Evolutionary conservation across 164 flowering plant genomes (phyloP).

Genomic region (Tinospora cordifolia): DNA sequence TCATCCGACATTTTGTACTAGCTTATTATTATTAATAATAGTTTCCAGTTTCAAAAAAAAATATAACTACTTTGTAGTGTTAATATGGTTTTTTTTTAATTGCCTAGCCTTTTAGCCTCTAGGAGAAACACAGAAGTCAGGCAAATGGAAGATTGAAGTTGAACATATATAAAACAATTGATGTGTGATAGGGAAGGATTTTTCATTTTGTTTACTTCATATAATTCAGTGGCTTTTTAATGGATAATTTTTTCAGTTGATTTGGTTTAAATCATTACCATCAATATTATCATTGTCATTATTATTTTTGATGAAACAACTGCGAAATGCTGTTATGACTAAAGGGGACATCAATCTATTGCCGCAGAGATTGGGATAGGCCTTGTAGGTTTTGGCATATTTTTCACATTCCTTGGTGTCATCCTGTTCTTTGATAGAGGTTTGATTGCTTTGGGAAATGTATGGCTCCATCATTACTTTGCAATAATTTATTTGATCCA

Average conservation of each 20-base stretch:
- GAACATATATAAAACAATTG: not conserved
- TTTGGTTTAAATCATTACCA: not conserved
- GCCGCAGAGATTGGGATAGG: constrained; percentile 73
- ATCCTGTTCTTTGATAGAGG: constrained; percentile 84
- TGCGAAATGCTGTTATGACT: not conserved
- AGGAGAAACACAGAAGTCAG: not conserved
- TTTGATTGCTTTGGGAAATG: constrained; percentile 80
- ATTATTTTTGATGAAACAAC: not conserved
- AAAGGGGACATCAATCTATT: constrained; percentile 1
- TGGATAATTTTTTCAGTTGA: not conserved
- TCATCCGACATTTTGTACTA: too few species aligned
- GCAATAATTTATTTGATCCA: not conserved
- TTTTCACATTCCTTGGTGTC: constrained; percentile 65
- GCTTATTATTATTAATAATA: too few species aligned
- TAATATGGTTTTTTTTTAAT: too few species aligned
- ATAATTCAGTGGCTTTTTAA: not conserved
- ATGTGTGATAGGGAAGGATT: not conserved
- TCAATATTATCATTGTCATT: not conserved
- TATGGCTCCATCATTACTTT: constrained; percentile 24
- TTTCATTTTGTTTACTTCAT: not conserved
- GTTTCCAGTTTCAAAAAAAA: too few species aligned
- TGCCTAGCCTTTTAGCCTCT: not conserved
- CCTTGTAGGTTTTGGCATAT: constrained; percentile 67
- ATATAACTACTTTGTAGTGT: too few species aligned
- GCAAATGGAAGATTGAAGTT: not conserved